Base-by-base conservation (phyloP, 2,329 filamentous ascomycete genomes). In the Penicillium sp. region DNA sequence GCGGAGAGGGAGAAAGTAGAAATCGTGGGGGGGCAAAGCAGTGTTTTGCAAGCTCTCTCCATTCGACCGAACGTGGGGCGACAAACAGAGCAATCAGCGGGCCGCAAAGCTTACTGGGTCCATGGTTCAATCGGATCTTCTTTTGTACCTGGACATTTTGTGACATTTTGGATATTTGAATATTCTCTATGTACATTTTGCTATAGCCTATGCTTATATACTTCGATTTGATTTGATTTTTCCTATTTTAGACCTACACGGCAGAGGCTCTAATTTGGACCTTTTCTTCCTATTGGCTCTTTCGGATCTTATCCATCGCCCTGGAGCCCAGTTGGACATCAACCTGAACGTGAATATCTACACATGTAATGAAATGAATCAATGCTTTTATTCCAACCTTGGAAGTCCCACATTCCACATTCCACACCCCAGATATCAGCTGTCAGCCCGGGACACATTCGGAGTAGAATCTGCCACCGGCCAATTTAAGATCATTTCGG, bases 31-130 rank as follows among this genome's bases (percentile, higher is more conserved):
- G 44, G 38, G 35, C 29, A 15, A 19, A 21, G n/a, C 29, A 21
- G 46, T 40, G 10, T 24, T 32, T 43, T 43, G 40, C 39, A 45
- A 31, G 41, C 29, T 54, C 32, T 21, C 31, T 56, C 53, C 53
- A 54, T 56, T 56, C 46, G 53, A 41, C 53, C 53, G 53, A 54
- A 54, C 46, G 46, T 45, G 51, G 49, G 43, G 50, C 43, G 45
- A 33, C 42, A 49, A 45, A 51, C 43, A 51, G 42, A 49, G 42
- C 43, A 46, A 41, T 37, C 44, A 51, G 37, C 43, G 39, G 46
- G 24, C 46, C 31, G 40, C 12, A 19, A 38, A 38, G 33, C 33
- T 49, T 45, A 22, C 24, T 15, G n/a, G 3, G 26, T 31, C 46
- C 39, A 22, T 31, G 46, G 46, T 37, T 38, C 40, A 24, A 35